Base-by-base conservation (phyloP, 495 filamentous ascomycete species). In the Neohortaea acidophila region DNA sequence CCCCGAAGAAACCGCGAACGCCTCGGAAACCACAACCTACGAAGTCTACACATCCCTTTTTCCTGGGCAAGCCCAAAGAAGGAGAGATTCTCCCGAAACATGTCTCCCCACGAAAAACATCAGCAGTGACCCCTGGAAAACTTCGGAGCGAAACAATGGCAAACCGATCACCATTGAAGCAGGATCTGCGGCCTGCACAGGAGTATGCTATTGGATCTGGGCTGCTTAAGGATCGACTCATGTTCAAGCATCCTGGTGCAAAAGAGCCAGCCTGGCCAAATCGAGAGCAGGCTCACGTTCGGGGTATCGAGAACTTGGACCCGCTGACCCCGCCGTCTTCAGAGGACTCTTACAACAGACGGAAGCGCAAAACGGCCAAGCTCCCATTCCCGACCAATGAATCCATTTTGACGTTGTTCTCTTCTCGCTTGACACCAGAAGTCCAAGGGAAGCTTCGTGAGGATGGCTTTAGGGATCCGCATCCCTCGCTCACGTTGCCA, bases 21-120 rank as follows among this genome's bases (percentile, higher is more conserved):
- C 50, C 59, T 19, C 42, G 38, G 11, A 58, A 55, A 21, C 14
- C 19, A 15, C 21, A 37, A n/a, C 57, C 70, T 21, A 37, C 58
- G 17, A 91, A 81, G 51, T 43, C 69, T 2, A 78, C 79, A 0
- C 85, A 92, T 59, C 85, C 85, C 0, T 92, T 94, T 51, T 94
- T 94, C 51, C 36, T 66, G 4, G 66, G 63, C 4, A 70, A 69
- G 40, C 1, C 45, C 28, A 55, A 46, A 13, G 38, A 51, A 20
- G 38, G 15, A 9, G 51, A 35, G 35, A 44, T 23, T 21, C 28
- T 5, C 32, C 21, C 21, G 35, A 49, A 45, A 26, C 50, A 33
- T 1, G 36, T 36, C 24, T 45, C 42, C 15, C 44, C 36, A 17
- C 45, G 41, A 13, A 55, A 51, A 40, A 47, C 38, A 6, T 26